A percentile compares a stretch with the other conserved stretches of the same genome.
These are phyloP conservation scores for Sporisorium reilianum DNA, from an alignment of 1,284 basidiomycete genomes.

Conservation along the genomic window DNA sequence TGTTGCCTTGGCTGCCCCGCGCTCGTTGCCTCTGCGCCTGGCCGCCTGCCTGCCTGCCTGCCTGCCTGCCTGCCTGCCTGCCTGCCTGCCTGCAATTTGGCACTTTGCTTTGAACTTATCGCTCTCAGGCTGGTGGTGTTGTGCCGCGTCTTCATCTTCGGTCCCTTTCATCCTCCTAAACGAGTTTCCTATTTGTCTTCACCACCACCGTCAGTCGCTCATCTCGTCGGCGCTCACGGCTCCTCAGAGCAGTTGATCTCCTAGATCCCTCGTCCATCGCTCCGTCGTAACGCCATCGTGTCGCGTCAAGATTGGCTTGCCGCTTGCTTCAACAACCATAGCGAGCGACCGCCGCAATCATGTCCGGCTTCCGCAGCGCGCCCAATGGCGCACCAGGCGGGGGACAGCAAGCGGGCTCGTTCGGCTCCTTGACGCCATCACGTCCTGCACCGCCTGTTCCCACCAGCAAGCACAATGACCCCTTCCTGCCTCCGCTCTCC, in stretches of 20 bases:
- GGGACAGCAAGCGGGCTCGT: slow-evolving; percentile 28
- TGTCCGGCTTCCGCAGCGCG: slow-evolving; percentile 47
- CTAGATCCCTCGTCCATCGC: not conserved
- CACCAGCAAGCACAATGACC: slow-evolving; percentile 46
- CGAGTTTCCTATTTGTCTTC: too few relatives aligned
- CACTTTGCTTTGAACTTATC: too few relatives aligned
- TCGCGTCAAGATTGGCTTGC: not conserved
- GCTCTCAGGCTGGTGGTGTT: too few relatives aligned
- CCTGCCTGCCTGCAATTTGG: too few relatives aligned
- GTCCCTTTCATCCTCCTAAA: not conserved
- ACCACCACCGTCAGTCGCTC: not conserved
- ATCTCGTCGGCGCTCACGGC: not conserved
- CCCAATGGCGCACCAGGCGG: slow-evolving; percentile 23
- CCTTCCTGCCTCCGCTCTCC: slow-evolving; percentile 59
- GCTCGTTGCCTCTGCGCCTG: too few relatives aligned
- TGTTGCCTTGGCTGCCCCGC: too few relatives aligned
- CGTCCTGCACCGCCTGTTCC: slow-evolving; percentile 63
- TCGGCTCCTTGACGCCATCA: slow-evolving; percentile 60
- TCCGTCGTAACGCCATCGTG: not conserved
- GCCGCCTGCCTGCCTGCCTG: too few relatives aligned
- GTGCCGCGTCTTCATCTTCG: not conserved
- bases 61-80: too few relatives aligned
- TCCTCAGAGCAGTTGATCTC: not conserved
- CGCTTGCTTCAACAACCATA: not conserved
- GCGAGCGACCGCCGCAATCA: slow-evolving; percentile 12